These are phyloP conservation scores for Chlorella sp. DNA, from an alignment of 139 green algal genomes.

Conservation along the genomic window DNA sequence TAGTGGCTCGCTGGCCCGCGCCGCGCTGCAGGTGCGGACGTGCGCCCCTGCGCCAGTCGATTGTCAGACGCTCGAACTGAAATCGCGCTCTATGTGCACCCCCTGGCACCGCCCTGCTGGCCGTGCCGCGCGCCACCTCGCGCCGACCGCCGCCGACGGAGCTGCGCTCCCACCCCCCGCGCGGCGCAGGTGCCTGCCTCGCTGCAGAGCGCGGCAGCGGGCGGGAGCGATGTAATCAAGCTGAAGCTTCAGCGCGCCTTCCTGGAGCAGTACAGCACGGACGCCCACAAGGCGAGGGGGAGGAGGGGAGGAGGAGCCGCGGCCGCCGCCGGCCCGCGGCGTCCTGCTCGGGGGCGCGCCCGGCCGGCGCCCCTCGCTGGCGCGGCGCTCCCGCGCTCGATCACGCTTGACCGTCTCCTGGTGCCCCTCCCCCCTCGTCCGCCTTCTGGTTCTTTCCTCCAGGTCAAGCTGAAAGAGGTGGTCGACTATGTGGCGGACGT, in stretches of 20 bases:
- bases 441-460: neutral
- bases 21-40: neutral
- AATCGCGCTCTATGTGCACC: too few species aligned
- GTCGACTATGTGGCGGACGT: conserved; percentile 44
- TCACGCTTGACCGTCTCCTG: too few species aligned
- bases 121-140: too few species aligned
- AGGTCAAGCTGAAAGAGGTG: conserved; percentile 45
- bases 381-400: too few species aligned
- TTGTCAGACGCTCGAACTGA: too few species aligned
- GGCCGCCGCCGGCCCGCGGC: too few species aligned
- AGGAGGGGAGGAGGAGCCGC: neutral
- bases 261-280: conserved; percentile 52
- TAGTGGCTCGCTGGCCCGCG: neutral
- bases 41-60: too few species aligned
- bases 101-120: too few species aligned
- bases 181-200: neutral
- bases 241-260: conserved; percentile 48
- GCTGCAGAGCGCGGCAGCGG: neutral
- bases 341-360: too few species aligned
- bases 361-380: too few species aligned
- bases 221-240: conserved; percentile 8
- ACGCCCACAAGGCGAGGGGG: conserved; percentile 30
- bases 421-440: neutral
- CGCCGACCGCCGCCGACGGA: too few species aligned
- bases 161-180: neutral